phyloP scores from a whole-genome alignment of 257 asterid genomes.

The Petunia secreta region DNA sequence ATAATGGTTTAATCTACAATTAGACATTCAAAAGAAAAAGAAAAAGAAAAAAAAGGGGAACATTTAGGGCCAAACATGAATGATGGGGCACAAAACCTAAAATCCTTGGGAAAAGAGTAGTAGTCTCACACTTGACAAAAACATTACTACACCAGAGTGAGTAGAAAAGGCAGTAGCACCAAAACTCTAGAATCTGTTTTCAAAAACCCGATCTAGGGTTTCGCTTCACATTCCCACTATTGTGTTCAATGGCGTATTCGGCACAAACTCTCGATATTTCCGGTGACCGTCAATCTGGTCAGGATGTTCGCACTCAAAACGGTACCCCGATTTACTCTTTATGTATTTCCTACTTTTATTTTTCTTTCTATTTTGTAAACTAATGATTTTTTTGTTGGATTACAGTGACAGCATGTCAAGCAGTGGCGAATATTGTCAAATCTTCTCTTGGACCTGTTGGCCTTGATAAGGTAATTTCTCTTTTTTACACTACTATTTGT shows the following conservation, averaged over 20 bases:
- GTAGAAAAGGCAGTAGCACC: neutral
- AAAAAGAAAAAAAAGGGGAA: neutral
- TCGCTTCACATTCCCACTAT: neutral
- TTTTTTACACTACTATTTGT: neutral
- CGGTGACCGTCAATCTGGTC: constrained; percentile 95
- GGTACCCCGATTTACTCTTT: constrained; percentile 40
- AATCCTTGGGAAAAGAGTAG: neutral
- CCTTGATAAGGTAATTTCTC: constrained; percentile 78
- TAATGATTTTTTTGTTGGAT: constrained; percentile 22
- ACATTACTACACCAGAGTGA: constrained; percentile 5
- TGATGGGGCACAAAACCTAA: constrained; percentile 22
- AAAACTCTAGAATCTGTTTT: constrained; percentile 2
- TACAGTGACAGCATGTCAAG: constrained; percentile 86
- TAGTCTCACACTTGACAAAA: neutral
- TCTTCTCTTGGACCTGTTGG: constrained; percentile 98
- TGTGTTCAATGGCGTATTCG: constrained; percentile 50
- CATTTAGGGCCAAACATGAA: neutral
- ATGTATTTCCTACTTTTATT: neutral
- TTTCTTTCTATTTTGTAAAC: neutral
- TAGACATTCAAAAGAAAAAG: neutral
- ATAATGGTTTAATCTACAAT: no score
- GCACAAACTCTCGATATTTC: constrained; percentile 69
- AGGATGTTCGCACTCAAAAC: constrained; percentile 91
- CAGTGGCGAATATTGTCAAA: constrained; percentile 87
- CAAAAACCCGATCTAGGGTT: constrained; percentile 46